Evolutionary conservation across 2,329 filamentous ascomycete genomes (phyloP), one percentile per base, ranked within the genome.

Genomic region (Beauveria sp.): DNA sequence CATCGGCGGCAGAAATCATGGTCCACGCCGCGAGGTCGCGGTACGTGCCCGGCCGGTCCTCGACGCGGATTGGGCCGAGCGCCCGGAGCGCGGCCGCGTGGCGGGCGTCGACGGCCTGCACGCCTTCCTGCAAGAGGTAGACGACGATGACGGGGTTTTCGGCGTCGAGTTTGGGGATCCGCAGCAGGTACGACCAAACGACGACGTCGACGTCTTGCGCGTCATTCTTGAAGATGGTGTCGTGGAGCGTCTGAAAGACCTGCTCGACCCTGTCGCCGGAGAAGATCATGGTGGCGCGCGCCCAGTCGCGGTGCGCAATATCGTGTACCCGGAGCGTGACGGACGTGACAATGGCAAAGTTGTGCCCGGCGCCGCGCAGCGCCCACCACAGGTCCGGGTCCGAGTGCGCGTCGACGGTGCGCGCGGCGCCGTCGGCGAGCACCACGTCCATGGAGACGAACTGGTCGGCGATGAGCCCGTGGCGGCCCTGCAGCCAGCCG

Each of bases 341-440:
- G 1, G 76, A 77, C 0, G 81, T 83, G 12, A 85, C 81, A 48
- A 86, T 79, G 5, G 82, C 83, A 63, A 86, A 85, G 69, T 85
- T 85, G 65, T 84, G 82, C 1, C 83, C 83, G 1, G 82, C 83
- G 1, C 83, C 83, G 60, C 77, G 74, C 63, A 86, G 74, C 1
- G 76, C 84, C 83, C 83, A 86, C 72, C 76, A 86, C 2, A 87
- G 76, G 40, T 85, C 82, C 0, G 77, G 76, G 42, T 85, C 82
- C 0, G 77, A 76, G 8, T 72, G 70, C 45, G 71, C 68, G 60
- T 76, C 68, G 1, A 80, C 70, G 0, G 72, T 77, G 7, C 69
- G 63, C 52, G 76, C 56, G 10, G 68, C 74, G 16, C 83, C 82
- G 63, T 82, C 71, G 5, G 81, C 79, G 1, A 83, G 73, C 0